Conservation (phyloP, 2,329 filamentous ascomycete genomes). For the Microdochium paspali region DNA sequence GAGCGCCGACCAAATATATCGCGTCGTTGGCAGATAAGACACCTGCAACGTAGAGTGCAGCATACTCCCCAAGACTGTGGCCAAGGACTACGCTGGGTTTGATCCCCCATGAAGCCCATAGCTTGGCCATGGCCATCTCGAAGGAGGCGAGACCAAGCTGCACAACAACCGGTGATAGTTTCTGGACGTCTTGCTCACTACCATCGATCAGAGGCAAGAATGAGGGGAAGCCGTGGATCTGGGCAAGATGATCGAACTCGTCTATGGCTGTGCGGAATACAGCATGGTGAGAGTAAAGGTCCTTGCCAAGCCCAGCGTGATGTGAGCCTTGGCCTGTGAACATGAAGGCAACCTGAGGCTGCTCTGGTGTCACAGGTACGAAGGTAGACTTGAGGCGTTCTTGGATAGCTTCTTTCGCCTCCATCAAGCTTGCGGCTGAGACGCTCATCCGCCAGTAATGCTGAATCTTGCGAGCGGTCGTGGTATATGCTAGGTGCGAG, state of each 20-base stretch:
- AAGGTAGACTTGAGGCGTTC: slow-evolving; percentile 31
- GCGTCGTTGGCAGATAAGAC: slow-evolving; percentile 63
- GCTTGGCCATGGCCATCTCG: slow-evolving; percentile 45
- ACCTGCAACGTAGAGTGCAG: slow-evolving; percentile 60
- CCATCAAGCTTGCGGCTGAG: slow-evolving; percentile 27
- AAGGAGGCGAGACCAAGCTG: slow-evolving; percentile 46
- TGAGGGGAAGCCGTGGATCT: slow-evolving; percentile 43
- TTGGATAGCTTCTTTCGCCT: slow-evolving; percentile 31
- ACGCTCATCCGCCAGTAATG: slow-evolving; percentile 47
- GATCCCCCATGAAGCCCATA: slow-evolving; percentile 49
- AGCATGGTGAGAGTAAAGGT: slow-evolving; percentile 35
- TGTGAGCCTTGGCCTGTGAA: slow-evolving; percentile 50
- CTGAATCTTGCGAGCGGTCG: slow-evolving; percentile 56
- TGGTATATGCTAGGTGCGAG: slow-evolving; percentile 54
- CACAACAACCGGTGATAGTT: slow-evolving; percentile 38
- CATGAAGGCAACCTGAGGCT: slow-evolving; percentile 40
- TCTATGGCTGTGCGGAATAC: slow-evolving; percentile 43
- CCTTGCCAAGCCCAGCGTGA: slow-evolving; percentile 39
- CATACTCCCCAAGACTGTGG: slow-evolving; percentile 64
- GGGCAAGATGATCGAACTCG: slow-evolving; percentile 44
- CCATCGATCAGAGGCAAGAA: slow-evolving; percentile 43
- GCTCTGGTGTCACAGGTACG: slow-evolving; percentile 29
- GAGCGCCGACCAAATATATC: slow-evolving; percentile 60
- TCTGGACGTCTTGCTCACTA: slow-evolving; percentile 29
- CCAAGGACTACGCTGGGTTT: slow-evolving; percentile 45